Evolutionary conservation across 148 eudicot species (phyloP), one percentile per base, ranked within the genome.

Genomic region (Camellia granthamiana): DNA sequence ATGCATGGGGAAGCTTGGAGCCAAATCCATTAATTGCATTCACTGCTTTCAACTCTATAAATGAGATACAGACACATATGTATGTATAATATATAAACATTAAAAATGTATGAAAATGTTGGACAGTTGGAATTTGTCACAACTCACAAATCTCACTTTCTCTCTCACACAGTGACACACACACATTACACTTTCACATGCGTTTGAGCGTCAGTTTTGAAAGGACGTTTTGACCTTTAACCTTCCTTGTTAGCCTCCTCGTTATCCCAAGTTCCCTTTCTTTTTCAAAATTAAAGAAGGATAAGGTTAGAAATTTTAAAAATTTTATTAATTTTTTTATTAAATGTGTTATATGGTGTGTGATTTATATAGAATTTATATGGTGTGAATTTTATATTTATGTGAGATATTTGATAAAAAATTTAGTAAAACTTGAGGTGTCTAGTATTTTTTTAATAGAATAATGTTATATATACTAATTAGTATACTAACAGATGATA

Each of bases 11-110:
- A 42, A 72, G 7, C 63, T 83, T 85, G 86, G 86, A 83, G 78
- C 30, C 75, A 81, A 86, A 81, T 23, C 42, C 86, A 86, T 86
- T 78, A 83, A 83, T 67, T 81, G 74, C 77, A 68, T 52, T 78
- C 77, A 81, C 75, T 69, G 64, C 75, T 78, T 78, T 78, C 80
- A 54, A 68, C 74, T 30, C 74, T 67, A 52, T 78, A 54, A 78
- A 78, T 68, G 80, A 78, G n/a, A 68, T 78, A 68, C 73, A 38
- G 80, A 78, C 80, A 78, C 42, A 11, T 41, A 66, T 12, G 21
- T 63, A 6, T 21, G 42, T 21, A 21, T 63, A 30, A 63, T 6
- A n/a, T 19, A n/a, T 63, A 5, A 4, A 30, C 2, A 66, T 8
- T 13, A 56, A 42, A 38, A 58, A 56, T 58, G 11, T 15, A 38